Base-by-base conservation (phyloP, 805 yeast species). In the Wickerhamomyces chaumierensis region DNA sequence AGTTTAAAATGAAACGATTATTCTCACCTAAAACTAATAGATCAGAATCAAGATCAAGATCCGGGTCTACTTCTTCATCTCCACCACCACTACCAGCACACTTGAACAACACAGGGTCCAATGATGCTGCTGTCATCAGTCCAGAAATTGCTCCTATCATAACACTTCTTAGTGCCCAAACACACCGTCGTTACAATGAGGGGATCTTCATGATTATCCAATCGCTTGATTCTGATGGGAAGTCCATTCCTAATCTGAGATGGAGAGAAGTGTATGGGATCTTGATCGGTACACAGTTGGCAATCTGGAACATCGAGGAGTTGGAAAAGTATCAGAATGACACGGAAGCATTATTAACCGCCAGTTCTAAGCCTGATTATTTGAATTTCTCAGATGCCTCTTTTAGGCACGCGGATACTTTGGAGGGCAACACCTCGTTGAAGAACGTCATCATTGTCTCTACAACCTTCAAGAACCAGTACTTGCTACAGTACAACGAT, bases 211-310 rank as follows among this genome's bases (percentile, higher is more conserved):
- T 81, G 81, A 59, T 83, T 8, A 63, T 81, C 43, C 76, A 78
- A 48, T 90, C 82, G 48, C 62, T 83, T 48, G 77, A 78, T 52
- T 74, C 83, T 19, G 95, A 90, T 48, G 98, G 98, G 8, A 72
- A 78, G 40, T 88, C 95, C 0, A 58, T 63, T 4, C 78, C 81
- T 0, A 83, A 80, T 36, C 68, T 96, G 35, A 70, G 71, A 50
- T 92, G 98, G 98, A 69, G 71, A 39, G 96, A 92, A 61, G 95
- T 88, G 18, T 92, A 83, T 57, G 97, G 95, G 34, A 85, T 84
- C 14, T 65, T 92, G 33, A 76, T 85, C 4, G 98, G 98, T 17
- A 84, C 85, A 42, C 95, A 90, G 51, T 64, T 92, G 43, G 94
- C 96, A 0, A 73, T 85, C 44, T 92, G 97, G 96, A 87, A 87